Evolutionary conservation across 306 rosid genomes (phyloP).

Genomic region (Lablab purpureus): DNA sequence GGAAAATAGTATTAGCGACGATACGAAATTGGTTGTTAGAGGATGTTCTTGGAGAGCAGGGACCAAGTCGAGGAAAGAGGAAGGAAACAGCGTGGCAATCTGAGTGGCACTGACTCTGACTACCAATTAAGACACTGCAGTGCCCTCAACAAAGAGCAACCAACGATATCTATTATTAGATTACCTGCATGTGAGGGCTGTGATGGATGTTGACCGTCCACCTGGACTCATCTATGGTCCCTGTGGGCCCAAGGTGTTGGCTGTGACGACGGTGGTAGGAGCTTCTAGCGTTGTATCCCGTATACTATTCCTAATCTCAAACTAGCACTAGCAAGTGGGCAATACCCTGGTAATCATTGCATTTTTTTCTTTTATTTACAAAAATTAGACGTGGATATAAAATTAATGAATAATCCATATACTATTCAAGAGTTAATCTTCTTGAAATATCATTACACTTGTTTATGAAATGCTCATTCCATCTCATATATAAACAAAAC

Average conservation of each 20-base stretch:
- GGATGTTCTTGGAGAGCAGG: neutral
- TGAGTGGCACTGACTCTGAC: constrained; percentile 26
- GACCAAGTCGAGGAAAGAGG: constrained; percentile 36
- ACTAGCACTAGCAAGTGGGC: too few species aligned
- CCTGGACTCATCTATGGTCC: neutral
- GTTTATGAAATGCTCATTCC: too few species aligned
- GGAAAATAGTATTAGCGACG: neutral
- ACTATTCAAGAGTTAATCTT: too few species aligned
- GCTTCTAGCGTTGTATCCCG: neutral
- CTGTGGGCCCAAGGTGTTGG: neutral
- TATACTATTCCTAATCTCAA: neutral
- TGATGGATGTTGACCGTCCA: neutral
- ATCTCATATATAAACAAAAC: too few species aligned
- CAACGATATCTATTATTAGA: neutral
- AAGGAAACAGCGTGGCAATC: constrained; percentile 14
- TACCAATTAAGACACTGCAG: neutral
- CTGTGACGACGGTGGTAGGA: neutral
- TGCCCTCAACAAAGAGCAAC: neutral
- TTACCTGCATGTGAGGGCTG: neutral
- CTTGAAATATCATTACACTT: too few species aligned
- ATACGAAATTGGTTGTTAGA: neutral
- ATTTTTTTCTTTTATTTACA: too few species aligned
- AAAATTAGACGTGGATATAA: too few species aligned
- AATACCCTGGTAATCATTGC: too few species aligned
- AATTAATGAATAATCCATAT: too few species aligned